Evolutionary conservation across 2,329 filamentous ascomycete genomes (phyloP).

Genomic region (Byssoonygena ceratinophila): DNA sequence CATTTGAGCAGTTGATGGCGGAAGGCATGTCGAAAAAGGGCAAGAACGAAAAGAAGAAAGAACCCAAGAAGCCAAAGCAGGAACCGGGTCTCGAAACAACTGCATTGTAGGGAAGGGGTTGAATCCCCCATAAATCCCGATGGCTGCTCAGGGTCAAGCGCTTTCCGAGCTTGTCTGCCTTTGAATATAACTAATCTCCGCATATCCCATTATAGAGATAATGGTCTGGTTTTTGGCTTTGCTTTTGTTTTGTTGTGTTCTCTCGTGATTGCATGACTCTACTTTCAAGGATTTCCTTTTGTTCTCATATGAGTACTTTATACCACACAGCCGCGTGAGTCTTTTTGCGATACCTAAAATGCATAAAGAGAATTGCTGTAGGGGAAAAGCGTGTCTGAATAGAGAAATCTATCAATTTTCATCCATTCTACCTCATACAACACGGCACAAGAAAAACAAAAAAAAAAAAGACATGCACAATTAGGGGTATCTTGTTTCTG

Average conservation of each 20-base stretch:
- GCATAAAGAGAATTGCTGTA: not conserved
- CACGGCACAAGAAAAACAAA: not conserved
- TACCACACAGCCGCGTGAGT: not conserved
- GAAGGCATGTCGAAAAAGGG: constrained; percentile 95
- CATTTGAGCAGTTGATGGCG: constrained; percentile 94
- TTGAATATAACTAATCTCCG: not conserved
- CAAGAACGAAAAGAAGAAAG: constrained; percentile 57
- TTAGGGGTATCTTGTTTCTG: constrained; percentile 10
- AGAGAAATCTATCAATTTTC: not conserved
- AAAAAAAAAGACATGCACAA: not conserved
- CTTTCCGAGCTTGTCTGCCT: not conserved
- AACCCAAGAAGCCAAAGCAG: constrained; percentile 7
- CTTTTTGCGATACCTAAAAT: not conserved
- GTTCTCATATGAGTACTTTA: not conserved
- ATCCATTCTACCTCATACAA: not conserved
- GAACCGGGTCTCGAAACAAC: constrained; percentile 24
- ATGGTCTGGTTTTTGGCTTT: constrained; percentile 1
- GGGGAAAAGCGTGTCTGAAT: not conserved
- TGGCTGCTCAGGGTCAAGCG: not conserved
- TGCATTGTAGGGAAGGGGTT: not conserved
- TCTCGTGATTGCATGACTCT: not conserved
- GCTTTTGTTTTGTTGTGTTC: not conserved
- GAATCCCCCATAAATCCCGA: not conserved
- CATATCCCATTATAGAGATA: constrained; percentile 9
- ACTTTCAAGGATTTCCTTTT: not conserved